These are phyloP conservation scores for Cladosporium austrohemisphaericum DNA, from an alignment of 2,329 filamentous ascomycete species.

Conservation along the genomic window DNA sequence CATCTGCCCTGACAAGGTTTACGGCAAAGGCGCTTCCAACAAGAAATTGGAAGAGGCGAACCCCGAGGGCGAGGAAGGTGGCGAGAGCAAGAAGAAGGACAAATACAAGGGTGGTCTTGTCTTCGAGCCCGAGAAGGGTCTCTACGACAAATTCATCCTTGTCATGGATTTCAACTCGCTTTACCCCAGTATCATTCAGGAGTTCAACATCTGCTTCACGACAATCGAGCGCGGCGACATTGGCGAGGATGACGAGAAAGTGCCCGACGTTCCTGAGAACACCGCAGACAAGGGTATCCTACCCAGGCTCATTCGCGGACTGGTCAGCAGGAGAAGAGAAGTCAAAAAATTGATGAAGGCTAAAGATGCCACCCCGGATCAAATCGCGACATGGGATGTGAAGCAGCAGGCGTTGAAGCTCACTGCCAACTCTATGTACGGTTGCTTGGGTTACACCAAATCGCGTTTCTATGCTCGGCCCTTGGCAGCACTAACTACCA, in stretches of 20 bases:
- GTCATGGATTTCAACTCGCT: slow-evolving; percentile 99
- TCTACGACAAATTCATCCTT: slow-evolving; percentile 96
- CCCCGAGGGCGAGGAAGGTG: slow-evolving; percentile 60
- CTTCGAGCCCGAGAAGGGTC: slow-evolving; percentile 93
- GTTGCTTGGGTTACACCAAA: slow-evolving; percentile 93
- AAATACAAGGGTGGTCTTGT: slow-evolving; percentile 98
- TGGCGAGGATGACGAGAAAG: slow-evolving; percentile 77
- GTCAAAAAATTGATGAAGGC: slow-evolving; percentile 98
- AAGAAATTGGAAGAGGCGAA: slow-evolving; percentile 72
- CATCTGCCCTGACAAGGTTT: slow-evolving; percentile 93
- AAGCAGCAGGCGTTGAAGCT: slow-evolving; percentile 96
- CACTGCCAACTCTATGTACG: slow-evolving; percentile 99
- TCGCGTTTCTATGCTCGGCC: slow-evolving; percentile 96
- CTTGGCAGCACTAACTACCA: slow-evolving; percentile 91
- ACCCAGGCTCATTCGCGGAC: slow-evolving; percentile 83
- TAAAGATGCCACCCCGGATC: slow-evolving; percentile 76
- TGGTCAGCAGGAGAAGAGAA: slow-evolving; percentile 82
- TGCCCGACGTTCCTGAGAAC: slow-evolving; percentile 74
- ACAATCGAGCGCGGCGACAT: slow-evolving; percentile 77
- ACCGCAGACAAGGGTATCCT: slow-evolving; percentile 80
- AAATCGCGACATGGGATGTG: slow-evolving; percentile 94
- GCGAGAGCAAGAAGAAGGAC: slow-evolving; percentile 90
- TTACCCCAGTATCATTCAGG: slow-evolving; percentile 97
- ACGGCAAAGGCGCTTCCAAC: slow-evolving; percentile 57
- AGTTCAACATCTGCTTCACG: slow-evolving; percentile 99